These are phyloP conservation scores for Raphanus sativus DNA, from an alignment of 345 rosid genomes.

Conservation along the genomic window DNA sequence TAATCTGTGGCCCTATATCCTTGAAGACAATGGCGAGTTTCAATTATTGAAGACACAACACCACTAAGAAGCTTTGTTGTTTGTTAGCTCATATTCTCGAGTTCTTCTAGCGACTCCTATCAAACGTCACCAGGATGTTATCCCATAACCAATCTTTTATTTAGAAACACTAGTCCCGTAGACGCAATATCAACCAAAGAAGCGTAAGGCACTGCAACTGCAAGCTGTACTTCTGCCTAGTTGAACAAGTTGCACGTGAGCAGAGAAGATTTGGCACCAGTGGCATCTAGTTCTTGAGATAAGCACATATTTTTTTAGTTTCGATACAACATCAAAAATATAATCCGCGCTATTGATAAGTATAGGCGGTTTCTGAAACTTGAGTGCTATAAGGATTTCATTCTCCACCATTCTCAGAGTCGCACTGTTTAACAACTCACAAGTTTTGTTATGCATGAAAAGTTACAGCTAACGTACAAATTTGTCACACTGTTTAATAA, in stretches of 20 bases:
- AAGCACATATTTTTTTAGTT: background rate
- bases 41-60: constrained; percentile 24
- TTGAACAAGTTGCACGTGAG: constrained; percentile 32
- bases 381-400: background rate
- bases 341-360: background rate
- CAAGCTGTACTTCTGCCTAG: constrained; percentile 38
- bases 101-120: constrained; percentile 18
- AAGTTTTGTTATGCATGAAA: background rate
- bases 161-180: background rate
- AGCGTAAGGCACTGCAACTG: constrained; percentile 32
- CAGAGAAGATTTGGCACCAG: constrained; percentile 11
- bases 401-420: background rate
- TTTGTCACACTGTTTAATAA: background rate
- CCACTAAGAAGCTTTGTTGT: constrained; percentile 1
- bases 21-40: constrained; percentile 13
- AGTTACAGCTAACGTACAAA: background rate
- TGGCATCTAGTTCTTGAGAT: background rate
- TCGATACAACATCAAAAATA: background rate
- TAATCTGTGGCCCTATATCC: constrained; percentile 33
- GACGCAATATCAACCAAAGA: constrained; percentile 9
- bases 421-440: background rate
- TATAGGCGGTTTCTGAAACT: background rate
- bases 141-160: constrained; percentile 9
- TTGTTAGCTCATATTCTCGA: constrained; percentile 2
- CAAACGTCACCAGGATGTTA: constrained; percentile 10